Base-by-base conservation (phyloP, 1,284 basidiomycete genomes). In the Boletus austroedulis region DNA sequence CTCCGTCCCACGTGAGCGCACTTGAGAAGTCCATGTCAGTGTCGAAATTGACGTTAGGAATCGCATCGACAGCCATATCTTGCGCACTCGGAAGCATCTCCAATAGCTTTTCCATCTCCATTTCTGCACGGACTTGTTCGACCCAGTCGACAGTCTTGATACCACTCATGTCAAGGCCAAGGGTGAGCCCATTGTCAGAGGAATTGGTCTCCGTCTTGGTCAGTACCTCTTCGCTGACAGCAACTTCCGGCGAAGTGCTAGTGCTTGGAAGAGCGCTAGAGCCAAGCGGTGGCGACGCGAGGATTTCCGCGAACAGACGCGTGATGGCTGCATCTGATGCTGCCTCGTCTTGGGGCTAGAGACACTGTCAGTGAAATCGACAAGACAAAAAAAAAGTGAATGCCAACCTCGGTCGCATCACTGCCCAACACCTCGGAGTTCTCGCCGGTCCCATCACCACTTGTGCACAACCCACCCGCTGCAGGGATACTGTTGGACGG, bases 401-500 rank as follows among this genome's bases (percentile, higher is more conserved):
- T 17, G 63, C 57, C 4, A 7, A 74, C 69, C 64, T 72, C 55
- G 54, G 51, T 52, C 56, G 62, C 11, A 50, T 60, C 61, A 55
- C 50, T 53, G 62, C 24, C 57, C 60, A 47, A 59, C 60, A 62
- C 23, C 53, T 62, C 53, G 53, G 26, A 24, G 36, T 55, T 45
- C 65, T 71, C 66, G 26, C 47, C 53, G 43, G 61, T 62, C 64
- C 47, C 62, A 56, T 72, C 62, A 69, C 71, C 75, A 81, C 76
- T 77, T 84, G 68, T 57, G 21, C 59, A 62, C 65, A 55, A 52
- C 72, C 72, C 87, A 89, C 89, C 90, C 89, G 90, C 90, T 92
- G 90, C 90, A 86, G 87, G 90, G 90, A 79, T 84, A 83, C 80
- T 80, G 80, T 75, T 70, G 79, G 71, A 67, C 61, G 75, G 71